Conservation (phyloP, 306 rosid species). For the Glycyrrhiza uralensis region DNA sequence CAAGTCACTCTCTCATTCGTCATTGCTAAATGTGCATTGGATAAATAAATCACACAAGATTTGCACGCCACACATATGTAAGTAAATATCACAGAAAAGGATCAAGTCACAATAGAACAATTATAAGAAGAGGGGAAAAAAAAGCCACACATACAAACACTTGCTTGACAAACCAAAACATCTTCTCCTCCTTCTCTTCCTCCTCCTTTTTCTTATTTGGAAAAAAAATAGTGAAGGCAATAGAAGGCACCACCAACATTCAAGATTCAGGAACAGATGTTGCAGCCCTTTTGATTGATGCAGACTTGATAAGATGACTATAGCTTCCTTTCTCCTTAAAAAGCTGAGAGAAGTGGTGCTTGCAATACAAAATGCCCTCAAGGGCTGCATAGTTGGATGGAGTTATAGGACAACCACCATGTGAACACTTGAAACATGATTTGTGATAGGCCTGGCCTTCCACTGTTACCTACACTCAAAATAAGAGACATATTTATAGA, state of each 20-base stretch:
- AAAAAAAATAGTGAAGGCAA: not conserved
- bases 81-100: constrained; percentile 18
- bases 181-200: too few relatives aligned
- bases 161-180: constrained; percentile 14
- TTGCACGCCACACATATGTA: constrained; percentile 30
- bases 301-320: constrained; percentile 69
- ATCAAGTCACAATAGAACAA: constrained; percentile 16
- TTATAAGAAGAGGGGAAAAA: not conserved
- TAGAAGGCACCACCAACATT: constrained; percentile 6
- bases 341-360: constrained; percentile 91
- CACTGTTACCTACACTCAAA: constrained; percentile 72
- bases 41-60: constrained; percentile 31
- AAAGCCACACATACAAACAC: constrained; percentile 30
- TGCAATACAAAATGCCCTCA: constrained; percentile 90
- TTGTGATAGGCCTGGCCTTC: constrained; percentile 83
- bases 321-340: constrained; percentile 87
- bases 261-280: constrained; percentile 63
- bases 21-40: constrained; percentile 27
- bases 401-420: constrained; percentile 82
- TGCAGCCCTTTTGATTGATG: constrained; percentile 61
- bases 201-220: too few relatives aligned
- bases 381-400: constrained; percentile 91
- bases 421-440: constrained; percentile 91
- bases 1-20: constrained; percentile 15
- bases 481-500: not conserved